phyloP scores from a whole-genome alignment of 768 basidiomycete genomes.

The Termitomyces sp. region DNA sequence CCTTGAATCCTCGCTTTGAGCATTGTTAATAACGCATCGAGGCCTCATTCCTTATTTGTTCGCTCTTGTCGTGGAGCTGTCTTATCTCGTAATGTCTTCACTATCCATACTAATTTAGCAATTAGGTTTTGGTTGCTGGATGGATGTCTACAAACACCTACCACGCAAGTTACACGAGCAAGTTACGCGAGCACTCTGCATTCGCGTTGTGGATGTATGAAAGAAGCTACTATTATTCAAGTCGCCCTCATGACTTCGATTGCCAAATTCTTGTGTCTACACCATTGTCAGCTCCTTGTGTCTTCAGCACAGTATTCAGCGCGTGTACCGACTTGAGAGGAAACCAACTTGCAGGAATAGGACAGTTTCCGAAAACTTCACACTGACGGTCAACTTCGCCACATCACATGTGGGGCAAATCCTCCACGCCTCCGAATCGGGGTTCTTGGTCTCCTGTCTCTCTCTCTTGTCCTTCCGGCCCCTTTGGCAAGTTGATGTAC shows the following conservation, averaged over 20 bases:
- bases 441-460: background rate
- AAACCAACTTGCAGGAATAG: background rate
- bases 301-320: background rate
- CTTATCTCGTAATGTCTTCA: background rate
- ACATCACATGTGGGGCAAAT: slow-evolving; percentile 6
- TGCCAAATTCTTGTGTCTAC: background rate
- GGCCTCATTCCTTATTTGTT: background rate
- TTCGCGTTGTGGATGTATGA: background rate
- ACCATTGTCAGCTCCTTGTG: background rate
- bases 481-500: background rate
- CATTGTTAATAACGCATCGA: background rate
- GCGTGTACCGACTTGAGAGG: background rate
- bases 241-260: background rate
- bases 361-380: background rate
- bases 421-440: slow-evolving; percentile 7
- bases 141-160: background rate
- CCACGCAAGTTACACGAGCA: background rate
- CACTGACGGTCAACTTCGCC: slow-evolving; percentile 4
- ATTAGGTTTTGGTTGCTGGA: background rate
- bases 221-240: background rate
- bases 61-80: slow-evolving; percentile 2
- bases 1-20: background rate
- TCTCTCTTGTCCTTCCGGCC: background rate
- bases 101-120: slow-evolving; percentile 4
- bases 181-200: background rate